These are phyloP conservation scores for Epichloe sylvatica DNA, from an alignment of 2,329 filamentous ascomycete species.

Conservation along the genomic window DNA sequence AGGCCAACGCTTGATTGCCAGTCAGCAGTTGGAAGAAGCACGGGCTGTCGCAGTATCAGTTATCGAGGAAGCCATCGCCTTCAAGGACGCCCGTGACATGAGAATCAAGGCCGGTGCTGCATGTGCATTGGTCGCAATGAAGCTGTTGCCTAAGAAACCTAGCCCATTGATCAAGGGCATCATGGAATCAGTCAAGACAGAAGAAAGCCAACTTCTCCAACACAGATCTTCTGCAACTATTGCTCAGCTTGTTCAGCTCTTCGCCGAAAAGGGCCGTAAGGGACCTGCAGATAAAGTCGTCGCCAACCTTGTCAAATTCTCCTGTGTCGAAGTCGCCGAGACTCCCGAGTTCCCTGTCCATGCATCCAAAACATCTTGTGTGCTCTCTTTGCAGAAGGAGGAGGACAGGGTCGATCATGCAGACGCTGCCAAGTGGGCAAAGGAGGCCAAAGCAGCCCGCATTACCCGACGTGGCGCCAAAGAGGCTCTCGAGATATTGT, in stretches of 20 bases:
- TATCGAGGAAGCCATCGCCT: slow-evolving; percentile 63
- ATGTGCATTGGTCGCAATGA: slow-evolving; percentile 77
- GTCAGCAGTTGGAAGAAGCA: slow-evolving; percentile 65
- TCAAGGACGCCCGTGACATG: slow-evolving; percentile 72
- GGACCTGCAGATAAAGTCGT: slow-evolving; percentile 93
- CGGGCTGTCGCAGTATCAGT: slow-evolving; percentile 54
- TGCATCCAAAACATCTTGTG: slow-evolving; percentile 60
- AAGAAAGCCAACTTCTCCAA: slow-evolving; percentile 83
- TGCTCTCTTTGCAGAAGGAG: slow-evolving; percentile 90
- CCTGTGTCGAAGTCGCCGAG: slow-evolving; percentile 92
- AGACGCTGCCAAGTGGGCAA: slow-evolving; percentile 79
- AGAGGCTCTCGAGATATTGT: slow-evolving; percentile 80
- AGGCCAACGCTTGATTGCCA: slow-evolving; percentile 72
- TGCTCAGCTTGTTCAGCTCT: slow-evolving; percentile 70
- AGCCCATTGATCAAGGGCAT: slow-evolving; percentile 86
- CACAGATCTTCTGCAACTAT: slow-evolving; percentile 75
- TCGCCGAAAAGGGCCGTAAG: slow-evolving; percentile 64
- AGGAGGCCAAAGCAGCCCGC: slow-evolving; percentile 74
- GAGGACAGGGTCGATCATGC: slow-evolving; percentile 88
- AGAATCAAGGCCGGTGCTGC: slow-evolving; percentile 78
- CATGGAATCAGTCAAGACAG: slow-evolving; percentile 95
- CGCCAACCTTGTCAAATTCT: slow-evolving; percentile 90
- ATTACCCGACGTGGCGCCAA: slow-evolving; percentile 89
- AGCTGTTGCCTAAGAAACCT: slow-evolving; percentile 81
- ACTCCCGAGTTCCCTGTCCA: slow-evolving; percentile 90